Base-by-base conservation (phyloP, 2,329 filamentous ascomycete species). In the Sporothrix sp. region DNA sequence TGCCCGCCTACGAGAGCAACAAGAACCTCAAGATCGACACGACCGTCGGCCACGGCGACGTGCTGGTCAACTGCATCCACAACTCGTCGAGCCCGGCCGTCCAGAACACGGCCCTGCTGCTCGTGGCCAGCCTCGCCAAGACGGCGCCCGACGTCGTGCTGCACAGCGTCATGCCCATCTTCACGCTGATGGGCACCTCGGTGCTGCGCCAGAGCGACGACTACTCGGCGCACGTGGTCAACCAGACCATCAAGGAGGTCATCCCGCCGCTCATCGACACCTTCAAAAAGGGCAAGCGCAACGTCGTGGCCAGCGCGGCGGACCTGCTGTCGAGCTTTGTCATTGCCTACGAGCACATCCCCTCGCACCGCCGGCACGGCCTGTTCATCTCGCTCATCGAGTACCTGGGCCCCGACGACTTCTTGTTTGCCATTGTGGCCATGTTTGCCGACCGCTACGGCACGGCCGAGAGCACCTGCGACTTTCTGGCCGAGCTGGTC, bases 91-190 rank as follows among this genome's bases (percentile, higher is more conserved):
- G 86, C 64, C 89, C 90, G 1, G 88, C 95, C 56, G 89, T 98
- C 7, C 94, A 97, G 63, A 96, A 95, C 62, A 82, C 85, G 6
- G 90, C 93, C 4, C 74, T 98, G 13, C 78, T 97, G 8, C 73
- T 98, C 23, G 87, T 97, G 52, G 89, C 91, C 21, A 85, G 82
- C 51, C 74, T 98, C 36, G 91, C 93, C 20, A 84, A 84, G 35
- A 86, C 90, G 58, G 87, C 88, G 0, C 93, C 94, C 0, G 90
- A 95, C 64, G 72, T 95, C 43, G 87, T 98, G 3, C 75, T 98
- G 52, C 91, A 98, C 68, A 96, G 89, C 59, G 87, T 98, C 49
- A 98, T 98, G 93, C 93, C 93, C 11, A 91, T 98, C 48, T 98
- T 98, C 69, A 97, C 93, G 0, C 96, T 97, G 64, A 96, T 97